These are phyloP conservation scores for Vitis hybrid DNA, from an alignment of 177 flowering plant species.

Conservation along the genomic window DNA sequence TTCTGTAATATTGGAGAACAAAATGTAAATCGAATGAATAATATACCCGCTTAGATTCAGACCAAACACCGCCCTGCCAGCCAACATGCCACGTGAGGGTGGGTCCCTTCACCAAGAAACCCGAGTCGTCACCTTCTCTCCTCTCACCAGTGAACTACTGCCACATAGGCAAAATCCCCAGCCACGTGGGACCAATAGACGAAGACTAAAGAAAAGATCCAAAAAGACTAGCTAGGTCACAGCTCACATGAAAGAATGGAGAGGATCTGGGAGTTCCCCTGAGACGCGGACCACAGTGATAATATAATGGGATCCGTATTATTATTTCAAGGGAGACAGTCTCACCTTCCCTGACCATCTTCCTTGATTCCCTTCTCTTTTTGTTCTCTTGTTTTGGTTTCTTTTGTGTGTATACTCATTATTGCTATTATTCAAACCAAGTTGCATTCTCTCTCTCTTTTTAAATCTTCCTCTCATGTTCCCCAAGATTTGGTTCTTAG, in stretches of 20 bases:
- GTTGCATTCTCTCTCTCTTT: no score
- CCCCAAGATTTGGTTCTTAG: no score
- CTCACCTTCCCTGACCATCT: slow-evolving; percentile 1
- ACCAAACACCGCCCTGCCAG: background rate
- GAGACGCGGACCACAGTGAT: background rate
- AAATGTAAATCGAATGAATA: background rate
- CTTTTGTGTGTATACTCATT: background rate
- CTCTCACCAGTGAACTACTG: background rate
- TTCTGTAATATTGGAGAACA: no score
- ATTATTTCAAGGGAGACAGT: background rate
- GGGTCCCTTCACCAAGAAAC: background rate
- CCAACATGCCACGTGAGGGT: slow-evolving; percentile 4
- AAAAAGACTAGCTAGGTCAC: background rate
- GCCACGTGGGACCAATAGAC: background rate
- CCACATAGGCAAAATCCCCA: background rate
- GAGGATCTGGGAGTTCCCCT: background rate
- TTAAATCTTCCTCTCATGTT: no score
- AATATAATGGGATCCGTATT: background rate
- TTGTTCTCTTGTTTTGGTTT: background rate
- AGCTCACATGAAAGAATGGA: background rate
- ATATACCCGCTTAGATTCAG: background rate
- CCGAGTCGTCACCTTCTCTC: no score
- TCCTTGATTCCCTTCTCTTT: slow-evolving; percentile 1
- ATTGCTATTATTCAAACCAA: background rate
- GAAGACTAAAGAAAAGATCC: no score